Percentiles rank a stretch among this genome's conserved stretches.
Evolutionary conservation across 345 rosid species (phyloP).

Genomic region (Aquilaria sinensis): DNA sequence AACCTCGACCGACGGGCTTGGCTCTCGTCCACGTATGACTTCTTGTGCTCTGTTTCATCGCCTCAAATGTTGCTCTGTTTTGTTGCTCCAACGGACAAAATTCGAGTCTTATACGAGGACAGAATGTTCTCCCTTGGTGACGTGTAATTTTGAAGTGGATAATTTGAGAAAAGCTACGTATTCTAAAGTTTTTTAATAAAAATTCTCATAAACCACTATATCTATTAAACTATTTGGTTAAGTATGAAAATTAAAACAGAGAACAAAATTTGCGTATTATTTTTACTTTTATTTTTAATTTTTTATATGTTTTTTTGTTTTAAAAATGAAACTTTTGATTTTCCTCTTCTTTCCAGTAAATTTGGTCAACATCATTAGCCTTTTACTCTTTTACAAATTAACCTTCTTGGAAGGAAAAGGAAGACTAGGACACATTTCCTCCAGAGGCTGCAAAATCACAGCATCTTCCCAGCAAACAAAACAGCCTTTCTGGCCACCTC

Average conservation of each 20-base stretch:
- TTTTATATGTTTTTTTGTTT: no score
- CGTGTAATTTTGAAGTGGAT: constrained; percentile 13
- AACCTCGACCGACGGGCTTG: constrained; percentile 44
- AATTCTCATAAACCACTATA: no score
- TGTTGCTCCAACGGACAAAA: background rate
- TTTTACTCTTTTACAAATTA: constrained; percentile 30
- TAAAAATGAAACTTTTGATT: constrained; percentile 24
- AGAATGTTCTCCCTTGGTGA: background rate
- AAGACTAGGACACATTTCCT: constrained; percentile 21
- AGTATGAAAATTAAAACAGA: no score
- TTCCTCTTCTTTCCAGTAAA: constrained; percentile 28
- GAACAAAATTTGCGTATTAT: no score
- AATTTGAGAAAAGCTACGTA: background rate
- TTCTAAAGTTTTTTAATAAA: no score
- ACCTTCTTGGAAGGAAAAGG: constrained; percentile 23
- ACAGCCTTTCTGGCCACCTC: constrained; percentile 21
- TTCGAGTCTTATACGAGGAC: constrained; percentile 9
- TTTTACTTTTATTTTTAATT: no score
- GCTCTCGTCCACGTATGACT: constrained; percentile 35
- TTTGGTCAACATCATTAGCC: constrained; percentile 31
- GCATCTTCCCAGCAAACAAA: constrained; percentile 33
- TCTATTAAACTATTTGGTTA: no score
- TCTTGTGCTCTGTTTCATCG: constrained; percentile 8
- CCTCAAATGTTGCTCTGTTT: background rate
- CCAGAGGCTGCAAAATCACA: constrained; percentile 22